These are phyloP conservation scores for Exophiala oligosperma DNA, from an alignment of 2,329 filamentous ascomycete species.

Conservation along the genomic window DNA sequence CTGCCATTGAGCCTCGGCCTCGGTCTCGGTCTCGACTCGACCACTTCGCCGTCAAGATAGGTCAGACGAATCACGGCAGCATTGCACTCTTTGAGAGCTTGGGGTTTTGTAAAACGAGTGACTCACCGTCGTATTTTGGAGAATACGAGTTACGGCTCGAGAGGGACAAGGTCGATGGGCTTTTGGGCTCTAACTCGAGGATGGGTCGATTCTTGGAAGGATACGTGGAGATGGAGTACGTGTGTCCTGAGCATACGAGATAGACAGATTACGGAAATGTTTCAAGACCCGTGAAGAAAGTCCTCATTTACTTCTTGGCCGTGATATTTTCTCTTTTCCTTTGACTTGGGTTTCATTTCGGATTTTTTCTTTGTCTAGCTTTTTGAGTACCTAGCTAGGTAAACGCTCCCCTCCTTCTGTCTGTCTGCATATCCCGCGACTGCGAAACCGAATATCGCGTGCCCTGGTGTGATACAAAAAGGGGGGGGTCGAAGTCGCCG, in stretches of 20 bases:
- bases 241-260: background rate
- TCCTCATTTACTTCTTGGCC: no score
- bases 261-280: no score
- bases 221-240: conserved; percentile 43
- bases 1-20: no score
- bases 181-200: conserved; percentile 36
- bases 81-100: conserved; percentile 61
- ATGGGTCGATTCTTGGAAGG: conserved; percentile 9
- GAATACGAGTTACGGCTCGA: conserved; percentile 59
- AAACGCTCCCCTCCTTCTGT: background rate
- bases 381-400: background rate
- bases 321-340: background rate
- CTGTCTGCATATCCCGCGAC: background rate
- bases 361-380: background rate
- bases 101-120: conserved; percentile 54
- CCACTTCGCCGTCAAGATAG: conserved; percentile 64
- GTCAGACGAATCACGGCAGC: conserved; percentile 56
- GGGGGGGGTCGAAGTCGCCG: no score
- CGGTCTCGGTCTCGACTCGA: conserved; percentile 29
- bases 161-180: conserved; percentile 30
- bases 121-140: conserved; percentile 64
- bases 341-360: no score
- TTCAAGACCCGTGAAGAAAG: no score
- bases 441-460: no score
- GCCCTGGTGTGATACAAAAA: no score